Base-by-base conservation (phyloP, 2,329 filamentous ascomycete genomes). In the Trichothecium roseum region DNA sequence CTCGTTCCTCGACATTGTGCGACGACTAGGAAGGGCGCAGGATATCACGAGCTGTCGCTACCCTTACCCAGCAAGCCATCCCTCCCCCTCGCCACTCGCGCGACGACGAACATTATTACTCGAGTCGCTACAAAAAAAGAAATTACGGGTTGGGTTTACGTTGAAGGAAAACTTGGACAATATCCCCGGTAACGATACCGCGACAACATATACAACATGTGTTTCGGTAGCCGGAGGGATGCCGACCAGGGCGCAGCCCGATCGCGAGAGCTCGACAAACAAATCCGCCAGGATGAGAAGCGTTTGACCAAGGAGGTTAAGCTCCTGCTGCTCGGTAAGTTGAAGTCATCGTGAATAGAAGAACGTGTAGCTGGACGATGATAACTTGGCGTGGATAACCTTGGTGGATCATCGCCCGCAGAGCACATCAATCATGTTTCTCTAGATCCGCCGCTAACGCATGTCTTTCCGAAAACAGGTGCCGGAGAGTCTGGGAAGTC, bases 401-500 rank as follows among this genome's bases (percentile, higher is more conserved):
- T 32, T 17, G 8, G 6, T 38, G 20, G 4, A 10, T 32, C 18
- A 9, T 28, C 17, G 27, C 29, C 36, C 30, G 17, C n/a, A 17
- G 15, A n/a, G 14, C 9, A 7, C 8, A 18, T 30, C 29, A 17
- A 28, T 42, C 40, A 8, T 41, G 40, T 47, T 39, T 47, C 42
- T 32, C 30, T 30, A 5, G 18, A 24, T 24, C 30, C 26, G 20
- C 18, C 32, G 28, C 36, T 42, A 42, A 47, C 33, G 20, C 16
- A 41, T 30, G 26, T 15, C 36, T 41, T 45, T 37, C 39, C 27
- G n/a, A 28, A 28, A 44, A 44, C 48, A 95, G 88, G 89, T 59
- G 89, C 89, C 50, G 89, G 89, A 54, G 89, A 96, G 84, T 62
- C 60, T 31, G 60, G 89, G 45, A 96, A 96, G 63, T 95, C 89